Conservation (phyloP, 2,329 filamentous ascomycete genomes). For the Alternaria dauci region DNA sequence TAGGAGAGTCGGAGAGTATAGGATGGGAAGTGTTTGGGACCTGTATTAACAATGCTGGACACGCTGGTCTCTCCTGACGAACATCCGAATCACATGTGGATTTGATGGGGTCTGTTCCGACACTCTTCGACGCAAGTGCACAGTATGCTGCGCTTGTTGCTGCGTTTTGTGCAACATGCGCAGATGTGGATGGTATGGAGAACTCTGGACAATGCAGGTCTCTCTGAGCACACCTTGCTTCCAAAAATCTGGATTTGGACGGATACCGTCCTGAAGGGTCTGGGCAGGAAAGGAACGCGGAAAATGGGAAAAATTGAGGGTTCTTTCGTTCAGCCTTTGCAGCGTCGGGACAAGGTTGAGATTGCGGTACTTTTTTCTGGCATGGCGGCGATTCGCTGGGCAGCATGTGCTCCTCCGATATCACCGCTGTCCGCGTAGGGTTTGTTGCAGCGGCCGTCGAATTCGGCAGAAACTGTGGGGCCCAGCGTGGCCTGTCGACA, state of each 20-base stretch:
- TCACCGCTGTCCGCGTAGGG: neutral
- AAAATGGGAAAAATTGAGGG: neutral
- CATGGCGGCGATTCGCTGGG: neutral
- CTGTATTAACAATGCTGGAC: neutral
- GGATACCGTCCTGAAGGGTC: neutral
- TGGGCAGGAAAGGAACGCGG: neutral
- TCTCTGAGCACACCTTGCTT: neutral
- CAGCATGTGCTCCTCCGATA: neutral
- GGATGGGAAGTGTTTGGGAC: neutral
- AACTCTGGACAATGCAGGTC: neutral
- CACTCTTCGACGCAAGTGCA: neutral
- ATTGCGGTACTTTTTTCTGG: neutral
- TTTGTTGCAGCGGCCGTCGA: neutral
- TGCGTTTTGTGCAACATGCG: neutral
- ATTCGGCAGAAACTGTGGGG: constrained; percentile 32
- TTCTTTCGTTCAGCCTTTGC: neutral
- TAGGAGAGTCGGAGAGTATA: neutral
- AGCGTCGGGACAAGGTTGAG: neutral
- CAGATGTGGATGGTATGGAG: neutral
- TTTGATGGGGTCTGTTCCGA: neutral
- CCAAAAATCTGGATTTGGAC: neutral
- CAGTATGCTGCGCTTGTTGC: neutral
- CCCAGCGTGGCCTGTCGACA: constrained; percentile 32
- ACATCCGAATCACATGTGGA: neutral
- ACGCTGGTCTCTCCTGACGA: neutral